A percentile compares a stretch with the other conserved stretches of the same genome.
phyloP scores from a whole-genome alignment of 192 early-diverging fungal genomes.

The Allomyces javanicus region DNA sequence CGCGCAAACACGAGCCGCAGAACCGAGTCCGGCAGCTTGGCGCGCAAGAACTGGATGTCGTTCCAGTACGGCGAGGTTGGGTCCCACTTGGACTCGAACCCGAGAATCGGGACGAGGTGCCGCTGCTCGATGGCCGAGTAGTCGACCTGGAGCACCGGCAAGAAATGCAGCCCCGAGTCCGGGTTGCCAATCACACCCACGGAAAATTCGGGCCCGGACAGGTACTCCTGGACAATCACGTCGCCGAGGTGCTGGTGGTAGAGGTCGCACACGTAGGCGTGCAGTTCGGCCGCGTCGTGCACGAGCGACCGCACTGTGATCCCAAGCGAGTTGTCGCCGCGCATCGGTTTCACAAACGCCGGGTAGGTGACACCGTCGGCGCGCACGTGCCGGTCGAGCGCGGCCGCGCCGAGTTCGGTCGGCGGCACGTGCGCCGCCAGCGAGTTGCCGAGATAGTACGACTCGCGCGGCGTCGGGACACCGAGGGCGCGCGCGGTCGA shows the following conservation, averaged over 20 bases:
- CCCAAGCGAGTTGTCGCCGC: constrained; percentile 36
- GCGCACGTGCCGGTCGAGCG: constrained; percentile 8
- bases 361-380: constrained; percentile 22
- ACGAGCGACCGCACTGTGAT: constrained; percentile 28
- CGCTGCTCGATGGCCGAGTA: constrained; percentile 20
- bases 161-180: constrained; percentile 28
- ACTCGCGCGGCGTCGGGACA: constrained; percentile 25
- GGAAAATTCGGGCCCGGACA: constrained; percentile 25
- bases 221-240: constrained; percentile 32
- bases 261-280: constrained; percentile 22
- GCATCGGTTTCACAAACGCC: constrained; percentile 33
- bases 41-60: constrained; percentile 21
- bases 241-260: constrained; percentile 17
- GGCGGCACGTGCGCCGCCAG: constrained; percentile 1
- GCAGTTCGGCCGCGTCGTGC: constrained; percentile 13
- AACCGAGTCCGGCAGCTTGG: constrained; percentile 9
- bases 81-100: constrained; percentile 37
- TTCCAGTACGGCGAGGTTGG: constrained; percentile 32
- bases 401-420: neutral
- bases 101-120: constrained; percentile 28
- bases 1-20: constrained; percentile 7
- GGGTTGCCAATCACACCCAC: constrained; percentile 34
- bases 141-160: constrained; percentile 32
- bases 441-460: constrained; percentile 17
- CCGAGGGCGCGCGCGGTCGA: constrained; percentile 27